Evolutionary conservation across 2,329 filamentous ascomycete genomes (phyloP).

Genomic region (Ophiocordyceps unilateralis): DNA sequence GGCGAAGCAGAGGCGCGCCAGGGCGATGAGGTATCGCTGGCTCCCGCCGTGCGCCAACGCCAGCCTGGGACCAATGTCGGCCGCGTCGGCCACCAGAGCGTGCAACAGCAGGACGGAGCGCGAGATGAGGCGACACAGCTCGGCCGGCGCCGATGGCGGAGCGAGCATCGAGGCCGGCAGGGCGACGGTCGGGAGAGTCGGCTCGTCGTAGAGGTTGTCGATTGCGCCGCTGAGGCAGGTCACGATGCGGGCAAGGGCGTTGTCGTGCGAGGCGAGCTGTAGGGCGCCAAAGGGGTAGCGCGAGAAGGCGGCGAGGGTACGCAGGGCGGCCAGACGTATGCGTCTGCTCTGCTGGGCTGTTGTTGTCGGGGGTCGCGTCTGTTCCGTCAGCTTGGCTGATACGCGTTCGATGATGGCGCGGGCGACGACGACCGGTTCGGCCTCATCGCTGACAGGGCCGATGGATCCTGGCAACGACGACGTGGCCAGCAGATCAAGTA

Average conservation of each 20-base stretch:
- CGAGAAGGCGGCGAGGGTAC: constrained; percentile 42
- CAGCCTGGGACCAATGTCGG: too few species aligned
- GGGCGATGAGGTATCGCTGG: constrained; percentile 65
- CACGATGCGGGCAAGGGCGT: constrained; percentile 58
- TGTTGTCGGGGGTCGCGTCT: constrained; percentile 21
- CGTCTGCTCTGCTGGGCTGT: constrained; percentile 21
- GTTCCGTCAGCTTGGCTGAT: constrained; percentile 43
- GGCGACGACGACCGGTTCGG: constrained; percentile 25
- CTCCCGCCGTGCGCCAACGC: constrained; percentile 47
- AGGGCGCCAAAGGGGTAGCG: constrained; percentile 36
- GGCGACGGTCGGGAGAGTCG: constrained; percentile 12
- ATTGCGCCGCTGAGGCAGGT: constrained; percentile 47
- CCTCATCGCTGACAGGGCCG: constrained; percentile 40
- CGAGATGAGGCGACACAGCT: too few species aligned
- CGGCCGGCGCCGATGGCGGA: too few species aligned
- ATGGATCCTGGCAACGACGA: constrained; percentile 47
- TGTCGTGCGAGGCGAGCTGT: constrained; percentile 45
- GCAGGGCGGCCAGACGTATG: constrained; percentile 30
- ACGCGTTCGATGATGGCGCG: constrained; percentile 41
- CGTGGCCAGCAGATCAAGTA: constrained; percentile 48
- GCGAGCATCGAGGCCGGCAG: neutral
- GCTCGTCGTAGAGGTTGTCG: constrained; percentile 52
- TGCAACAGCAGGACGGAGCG: too few species aligned
- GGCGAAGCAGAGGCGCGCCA: constrained; percentile 73
- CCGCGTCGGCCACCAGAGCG: too few species aligned